phyloP scores from a whole-genome alignment of 805 yeast genomes.

The Lipomyces lipofer region DNA sequence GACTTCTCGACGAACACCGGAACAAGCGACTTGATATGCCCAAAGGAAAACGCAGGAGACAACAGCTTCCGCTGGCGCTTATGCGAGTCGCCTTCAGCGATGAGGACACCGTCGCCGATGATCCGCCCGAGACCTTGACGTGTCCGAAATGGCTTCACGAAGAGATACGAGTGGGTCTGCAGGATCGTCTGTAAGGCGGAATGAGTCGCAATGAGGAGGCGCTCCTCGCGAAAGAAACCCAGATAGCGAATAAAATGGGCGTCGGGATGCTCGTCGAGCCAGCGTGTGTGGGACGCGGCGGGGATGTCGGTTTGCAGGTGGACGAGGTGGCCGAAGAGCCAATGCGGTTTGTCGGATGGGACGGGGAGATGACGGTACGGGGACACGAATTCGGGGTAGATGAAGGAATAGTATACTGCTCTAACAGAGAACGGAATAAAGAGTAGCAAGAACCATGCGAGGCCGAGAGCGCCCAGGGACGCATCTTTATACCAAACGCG shows the following conservation, averaged over 20 bases:
- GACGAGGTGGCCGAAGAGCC: conserved; percentile 19
- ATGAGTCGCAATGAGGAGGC: conserved; percentile 5
- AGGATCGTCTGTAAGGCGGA: conserved; percentile 20
- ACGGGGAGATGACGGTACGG: conserved; percentile 15
- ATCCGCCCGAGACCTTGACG: conserved; percentile 4
- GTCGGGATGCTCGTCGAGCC: conserved; percentile 15
- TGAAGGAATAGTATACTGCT: conserved; percentile 3
- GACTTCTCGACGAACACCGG: conserved; percentile 20
- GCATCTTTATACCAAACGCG: conserved; percentile 3
- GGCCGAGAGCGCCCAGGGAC: conserved; percentile 6
- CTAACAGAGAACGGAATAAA: neutral
- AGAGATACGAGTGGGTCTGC: conserved; percentile 21
- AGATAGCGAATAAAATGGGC: conserved; percentile 16
- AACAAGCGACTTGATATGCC: conserved; percentile 21
- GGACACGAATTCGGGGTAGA: conserved; percentile 17
- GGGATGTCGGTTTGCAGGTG: neutral
- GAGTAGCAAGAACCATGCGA: conserved; percentile 5
- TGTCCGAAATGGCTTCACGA: conserved; percentile 14
- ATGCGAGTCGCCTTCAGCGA: conserved; percentile 25
- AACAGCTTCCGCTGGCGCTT: conserved; percentile 22
- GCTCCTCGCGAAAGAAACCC: conserved; percentile 13
- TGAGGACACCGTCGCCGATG: conserved; percentile 24
- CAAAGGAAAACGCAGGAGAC: conserved; percentile 23
- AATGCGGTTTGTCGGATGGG: conserved; percentile 15
- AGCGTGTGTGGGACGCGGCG: conserved; percentile 8